A percentile compares a stretch with the other conserved stretches of the same genome.
Conservation (phyloP, 371 early-diverging fungal species). For the Phascolomyces articulosus region DNA sequence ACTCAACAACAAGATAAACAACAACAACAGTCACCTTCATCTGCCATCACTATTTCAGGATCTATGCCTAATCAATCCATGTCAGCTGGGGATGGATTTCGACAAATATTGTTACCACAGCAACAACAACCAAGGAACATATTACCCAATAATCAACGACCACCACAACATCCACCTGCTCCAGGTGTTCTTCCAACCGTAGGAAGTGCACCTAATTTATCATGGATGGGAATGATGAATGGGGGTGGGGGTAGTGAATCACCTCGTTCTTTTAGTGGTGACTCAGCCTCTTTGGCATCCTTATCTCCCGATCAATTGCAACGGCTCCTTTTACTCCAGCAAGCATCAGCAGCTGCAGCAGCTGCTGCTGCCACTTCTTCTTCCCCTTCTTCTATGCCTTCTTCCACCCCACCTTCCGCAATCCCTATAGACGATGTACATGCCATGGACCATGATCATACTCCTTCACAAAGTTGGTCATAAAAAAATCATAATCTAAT, state of each 20-base stretch:
- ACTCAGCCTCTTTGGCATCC: conserved; percentile 13
- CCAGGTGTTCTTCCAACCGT: conserved; percentile 18
- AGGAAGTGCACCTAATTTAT: conserved; percentile 28
- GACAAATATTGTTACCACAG: conserved; percentile 10
- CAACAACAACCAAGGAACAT: conserved; percentile 16
- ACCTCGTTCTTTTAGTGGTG: conserved; percentile 7
- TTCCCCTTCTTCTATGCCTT: not conserved
- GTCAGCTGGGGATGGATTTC: conserved; percentile 13
- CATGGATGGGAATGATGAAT: conserved; percentile 30
- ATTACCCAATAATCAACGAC: conserved; percentile 20
- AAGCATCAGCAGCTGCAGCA: conserved; percentile 14
- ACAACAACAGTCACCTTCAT: not conserved
- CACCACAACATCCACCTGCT: conserved; percentile 12
- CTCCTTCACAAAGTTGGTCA: conserved; percentile 13
- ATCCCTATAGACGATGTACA: conserved; percentile 4
- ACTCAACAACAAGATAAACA: not conserved
- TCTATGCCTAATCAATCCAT: conserved; percentile 20
- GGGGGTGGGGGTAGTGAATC: conserved; percentile 5
- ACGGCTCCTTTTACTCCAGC: conserved; percentile 22
- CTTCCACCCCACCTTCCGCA: not conserved
- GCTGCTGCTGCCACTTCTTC: not conserved
- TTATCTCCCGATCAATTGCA: conserved; percentile 28
- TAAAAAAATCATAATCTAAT: not conserved
- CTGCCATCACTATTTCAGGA: conserved; percentile 21
- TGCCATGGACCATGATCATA: conserved; percentile 18